Evolutionary conservation across 352 stramenopile genomes (phyloP), one percentile per base, ranked within the genome.

Genomic region (Globisporangium sylvaticum): DNA sequence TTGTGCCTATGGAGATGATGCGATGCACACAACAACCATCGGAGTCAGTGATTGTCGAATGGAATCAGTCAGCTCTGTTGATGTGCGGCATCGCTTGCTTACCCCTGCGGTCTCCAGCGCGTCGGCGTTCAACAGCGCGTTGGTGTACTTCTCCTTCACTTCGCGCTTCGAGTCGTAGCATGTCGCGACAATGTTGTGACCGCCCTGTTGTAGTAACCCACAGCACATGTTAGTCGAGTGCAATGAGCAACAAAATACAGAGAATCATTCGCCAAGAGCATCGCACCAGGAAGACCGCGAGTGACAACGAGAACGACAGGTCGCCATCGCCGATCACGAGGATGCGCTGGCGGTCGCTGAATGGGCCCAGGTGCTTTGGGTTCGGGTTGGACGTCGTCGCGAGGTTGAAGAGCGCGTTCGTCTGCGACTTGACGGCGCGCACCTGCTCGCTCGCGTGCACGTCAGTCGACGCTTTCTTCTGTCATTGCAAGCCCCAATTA

Each of bases 321-420:
- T 94, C 85, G 27, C 88, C 88, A 31, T 96, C 88, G n/a, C 88
- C 88, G 18, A 96, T 82, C 14, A 95, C 74, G 34, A 96, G 77
- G 50, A 94, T 91, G 52, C 76, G 80, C 46, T 93, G 83, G 12
- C 78, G 76, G 71, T 92, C 84, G 42, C 79, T 84, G 64, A 93
- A 94, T 1, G 82, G 81, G 2, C 88, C 88, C 44, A 93, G 70
- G 46, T 73, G 83, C 72, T 92, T 92, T 31, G 88, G 88, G 72
- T 96, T 96, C 1, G 88, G 87, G 62, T 95, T 95, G 29, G 84
- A 91, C 2, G 80, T 80, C 52, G 77, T 83, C 22, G 87, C 79
- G 32, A 93, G 67, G 6, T 80, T 81, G 56, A 93, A 84, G 63
- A 93, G 72, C 53, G 78, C 79, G 63, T 91, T 90, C 42, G 79